Evolutionary conservation across 495 filamentous ascomycete genomes (phyloP), one percentile per base, ranked within the genome.

Genomic region (Pyrenopolyporus hunteri): DNA sequence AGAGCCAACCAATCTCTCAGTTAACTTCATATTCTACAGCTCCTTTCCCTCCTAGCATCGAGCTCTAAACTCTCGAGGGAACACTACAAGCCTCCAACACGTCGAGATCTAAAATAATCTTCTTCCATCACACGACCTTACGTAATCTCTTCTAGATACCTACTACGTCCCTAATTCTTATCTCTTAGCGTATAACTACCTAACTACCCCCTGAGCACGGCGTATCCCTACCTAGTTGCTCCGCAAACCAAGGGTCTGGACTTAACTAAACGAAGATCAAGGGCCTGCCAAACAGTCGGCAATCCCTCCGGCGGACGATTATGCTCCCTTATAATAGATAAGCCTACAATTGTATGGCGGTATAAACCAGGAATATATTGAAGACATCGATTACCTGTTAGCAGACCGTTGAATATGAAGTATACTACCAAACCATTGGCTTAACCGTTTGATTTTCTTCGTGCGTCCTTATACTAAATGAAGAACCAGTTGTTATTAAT

Each of bases 191-290:
- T 37, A 37, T 13, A 33, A 31, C 33, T 57, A 29, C 53, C 43
- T 46, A 44, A 20, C 42, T 31, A 35, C 28, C 23, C 6, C 28
- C 36, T 45, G 7, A 22, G n/a, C 16, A 40, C 14, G 26, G 29
- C 36, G 51, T 49, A 16, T 23, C 43, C 43, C 44, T 32, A 40
- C 43, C 44, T 32, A 40, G 16, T 37, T 26, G 14, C 42, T 45
- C 46, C 46, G 29, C 39, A 59, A 3, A 51, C 46, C 39, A 37
- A 51, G 37, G 47, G 37, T 50, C 55, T 44, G 29, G 55, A 25
- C 28, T 29, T 33, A 9, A 44, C 37, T 59, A 51, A 19, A 7
- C 17, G 16, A 9, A 39, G 25, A 11, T 5, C 29, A 56, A 56
- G 52, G 6, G 14, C 25, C 14, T 22, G 9, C 29, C 42, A 46